Evolutionary conservation across 2,329 filamentous ascomycete genomes (phyloP).

Genomic region (Diaporthe australafricana): DNA sequence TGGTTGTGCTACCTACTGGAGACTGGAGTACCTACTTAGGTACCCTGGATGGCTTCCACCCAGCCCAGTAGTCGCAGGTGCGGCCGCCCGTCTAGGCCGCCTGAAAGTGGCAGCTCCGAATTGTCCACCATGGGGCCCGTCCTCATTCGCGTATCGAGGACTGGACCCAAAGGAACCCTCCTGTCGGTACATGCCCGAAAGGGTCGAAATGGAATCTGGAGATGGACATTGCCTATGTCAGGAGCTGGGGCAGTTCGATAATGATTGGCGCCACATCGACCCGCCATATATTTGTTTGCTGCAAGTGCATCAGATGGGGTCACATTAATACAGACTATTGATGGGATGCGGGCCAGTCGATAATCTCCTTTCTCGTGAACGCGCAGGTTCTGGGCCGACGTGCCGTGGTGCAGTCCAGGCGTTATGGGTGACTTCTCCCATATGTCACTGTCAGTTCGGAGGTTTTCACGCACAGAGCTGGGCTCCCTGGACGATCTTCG

Average conservation of each 20-base stretch:
- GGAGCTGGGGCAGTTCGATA: slow-evolving; percentile 20
- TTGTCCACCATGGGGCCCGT: slow-evolving; percentile 19
- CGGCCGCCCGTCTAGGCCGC: slow-evolving; percentile 4
- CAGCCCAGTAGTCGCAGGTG: neutral
- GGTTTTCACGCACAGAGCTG: slow-evolving; percentile 19
- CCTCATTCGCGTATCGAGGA: slow-evolving; percentile 31
- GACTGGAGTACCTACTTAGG: too few species aligned
- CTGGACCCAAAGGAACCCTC: slow-evolving; percentile 29
- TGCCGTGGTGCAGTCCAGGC: slow-evolving; percentile 26
- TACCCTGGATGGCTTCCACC: too few species aligned
- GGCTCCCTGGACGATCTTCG: slow-evolving; percentile 29
- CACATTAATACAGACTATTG: slow-evolving; percentile 27
- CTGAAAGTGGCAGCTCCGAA: slow-evolving; percentile 16
- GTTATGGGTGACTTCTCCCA: slow-evolving; percentile 27
- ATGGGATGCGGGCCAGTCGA: slow-evolving; percentile 26
- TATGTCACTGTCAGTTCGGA: slow-evolving; percentile 30
- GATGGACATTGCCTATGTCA: slow-evolving; percentile 28
- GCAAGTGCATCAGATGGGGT: slow-evolving; percentile 27
- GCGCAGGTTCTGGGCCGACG: slow-evolving; percentile 30
- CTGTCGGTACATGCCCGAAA: slow-evolving; percentile 33
- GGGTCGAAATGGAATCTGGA: slow-evolving; percentile 22
- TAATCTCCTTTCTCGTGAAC: slow-evolving; percentile 23
- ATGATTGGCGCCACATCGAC: slow-evolving; percentile 28
- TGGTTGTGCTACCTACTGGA: neutral
- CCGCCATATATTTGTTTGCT: slow-evolving; percentile 31